Base-by-base conservation (phyloP, 2,329 filamentous ascomycete species). In the Fusarium odoratissimum region DNA sequence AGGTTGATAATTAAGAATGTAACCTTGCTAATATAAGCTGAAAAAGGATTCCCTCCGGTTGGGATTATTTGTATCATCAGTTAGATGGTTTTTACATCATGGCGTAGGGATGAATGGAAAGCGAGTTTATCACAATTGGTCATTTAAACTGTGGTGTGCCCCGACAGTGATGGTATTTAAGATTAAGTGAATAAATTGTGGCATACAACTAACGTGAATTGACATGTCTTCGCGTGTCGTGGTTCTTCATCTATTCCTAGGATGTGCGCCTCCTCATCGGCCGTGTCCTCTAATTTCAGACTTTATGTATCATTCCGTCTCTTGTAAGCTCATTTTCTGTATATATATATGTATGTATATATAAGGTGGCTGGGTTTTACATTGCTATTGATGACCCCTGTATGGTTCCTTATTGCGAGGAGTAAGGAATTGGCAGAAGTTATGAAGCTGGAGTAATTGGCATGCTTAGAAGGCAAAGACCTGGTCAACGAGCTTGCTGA, bases 401-500 rank as follows among this genome's bases (percentile, higher is more conserved):
- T 46, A 40, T 31, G 23, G n/a, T 42, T 54, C 41, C 40, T 51
- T 42, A 42, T 42, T 21, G 59, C 54, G 37, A 31, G 35, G 67
- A 51, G 49, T 31, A 45, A 40, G 33, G 25, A 37, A 28, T 25
- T 49, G 30, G 25, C 30, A 46, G 30, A 56, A 30, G n/a, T 42
- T 11, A n/a, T 28, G 33, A 55, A 57, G 58, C 33, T 46, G 33
- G 44, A 40, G 40, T 38, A 25, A 30, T 44, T n/a, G 33, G 48
- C 31, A 35, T 40, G 63, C 51, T 80, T 83, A 85, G 85, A 99
- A 99, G 80, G 94, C 95, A 86, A 99, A 99, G 76, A 99, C 94
- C 84, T 98, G 96, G 83, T 99, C 96, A 81, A 95, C 93, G 60
- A 98, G 91, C 90, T 98, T 98, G 91, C 95, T 98, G 78, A 98